Percentiles rank a stretch among this genome's conserved stretches.
Evolutionary conservation across 306 rosid genomes (phyloP).

Genomic region (Cucumis hystrix): DNA sequence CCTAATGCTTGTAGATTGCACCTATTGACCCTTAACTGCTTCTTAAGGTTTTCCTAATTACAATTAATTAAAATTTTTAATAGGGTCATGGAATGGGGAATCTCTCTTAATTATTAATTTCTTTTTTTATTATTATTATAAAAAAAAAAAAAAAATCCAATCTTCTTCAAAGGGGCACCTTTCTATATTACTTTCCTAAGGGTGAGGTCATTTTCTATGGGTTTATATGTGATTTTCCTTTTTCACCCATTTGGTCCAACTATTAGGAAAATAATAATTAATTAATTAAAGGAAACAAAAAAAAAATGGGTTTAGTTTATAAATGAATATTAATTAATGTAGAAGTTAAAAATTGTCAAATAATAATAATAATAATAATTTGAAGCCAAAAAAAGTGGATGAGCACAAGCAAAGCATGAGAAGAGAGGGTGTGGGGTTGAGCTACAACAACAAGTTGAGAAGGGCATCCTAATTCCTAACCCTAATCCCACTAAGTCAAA

Average conservation of each 20-base stretch:
- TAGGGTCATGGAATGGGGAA: slow-evolving; percentile 24
- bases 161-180: neutral
- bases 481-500: slow-evolving; percentile 47
- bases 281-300: too few species aligned
- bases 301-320: too few species aligned
- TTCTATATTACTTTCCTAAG: neutral
- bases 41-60: slow-evolving; percentile 24
- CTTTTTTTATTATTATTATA: slow-evolving; percentile 7
- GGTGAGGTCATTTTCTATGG: neutral
- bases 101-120: slow-evolving; percentile 27
- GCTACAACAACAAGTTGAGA: slow-evolving; percentile 30
- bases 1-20: slow-evolving; percentile 11
- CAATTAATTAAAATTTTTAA: slow-evolving; percentile 22
- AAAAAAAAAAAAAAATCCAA: neutral
- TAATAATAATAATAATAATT: neutral
- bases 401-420: slow-evolving; percentile 9
- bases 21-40: slow-evolving; percentile 46
- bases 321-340: neutral
- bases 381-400: neutral
- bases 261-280: neutral
- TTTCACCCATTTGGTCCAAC: neutral
- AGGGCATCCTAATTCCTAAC: slow-evolving; percentile 48
- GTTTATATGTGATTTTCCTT: neutral
- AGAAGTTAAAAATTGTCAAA: neutral
- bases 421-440: slow-evolving; percentile 7